Conservation (phyloP, 257 asterid genomes). For the Coffea eugenioides region DNA sequence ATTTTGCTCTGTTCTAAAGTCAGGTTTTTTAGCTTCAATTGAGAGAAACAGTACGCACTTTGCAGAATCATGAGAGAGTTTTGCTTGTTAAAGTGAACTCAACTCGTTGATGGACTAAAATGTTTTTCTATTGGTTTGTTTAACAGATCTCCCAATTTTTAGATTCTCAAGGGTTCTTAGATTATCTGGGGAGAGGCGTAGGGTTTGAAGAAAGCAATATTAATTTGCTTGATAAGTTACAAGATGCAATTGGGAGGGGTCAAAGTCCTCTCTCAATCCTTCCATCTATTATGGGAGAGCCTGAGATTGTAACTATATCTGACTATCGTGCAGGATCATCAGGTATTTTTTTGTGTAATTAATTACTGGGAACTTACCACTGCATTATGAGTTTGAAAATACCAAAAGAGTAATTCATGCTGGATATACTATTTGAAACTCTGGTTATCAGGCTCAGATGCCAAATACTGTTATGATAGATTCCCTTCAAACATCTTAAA, state of each 20-base stretch:
- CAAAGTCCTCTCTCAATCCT: conserved; percentile 75
- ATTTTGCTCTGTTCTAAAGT: background rate
- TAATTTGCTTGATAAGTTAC: conserved; percentile 91
- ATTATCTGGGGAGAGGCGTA: conserved; percentile 88
- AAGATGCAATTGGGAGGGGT: conserved; percentile 94
- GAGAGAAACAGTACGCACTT: too few species aligned
- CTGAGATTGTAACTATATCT: conserved; percentile 70
- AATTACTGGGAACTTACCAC: background rate
- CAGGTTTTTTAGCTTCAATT: background rate
- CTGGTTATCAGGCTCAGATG: conserved; percentile 44
- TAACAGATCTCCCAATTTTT: conserved; percentile 86
- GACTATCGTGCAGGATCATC: conserved; percentile 50
- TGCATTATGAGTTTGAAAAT: conserved; percentile 4
- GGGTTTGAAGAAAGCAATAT: conserved; percentile 70
- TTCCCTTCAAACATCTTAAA: conserved; percentile 75
- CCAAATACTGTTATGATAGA: conserved; percentile 65
- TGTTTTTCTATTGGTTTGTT: conserved; percentile 26
- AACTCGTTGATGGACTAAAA: conserved; percentile 1
- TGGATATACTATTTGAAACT: conserved; percentile 5
- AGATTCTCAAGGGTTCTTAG: conserved; percentile 92
- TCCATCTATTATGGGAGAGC: conserved; percentile 45
- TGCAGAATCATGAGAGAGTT: background rate
- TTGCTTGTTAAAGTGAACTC: background rate
- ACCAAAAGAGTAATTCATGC: background rate
- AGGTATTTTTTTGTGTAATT: conserved; percentile 37